These are phyloP conservation scores for Coemansia umbellata DNA, from an alignment of 192 early-diverging fungal genomes.

Conservation along the genomic window DNA sequence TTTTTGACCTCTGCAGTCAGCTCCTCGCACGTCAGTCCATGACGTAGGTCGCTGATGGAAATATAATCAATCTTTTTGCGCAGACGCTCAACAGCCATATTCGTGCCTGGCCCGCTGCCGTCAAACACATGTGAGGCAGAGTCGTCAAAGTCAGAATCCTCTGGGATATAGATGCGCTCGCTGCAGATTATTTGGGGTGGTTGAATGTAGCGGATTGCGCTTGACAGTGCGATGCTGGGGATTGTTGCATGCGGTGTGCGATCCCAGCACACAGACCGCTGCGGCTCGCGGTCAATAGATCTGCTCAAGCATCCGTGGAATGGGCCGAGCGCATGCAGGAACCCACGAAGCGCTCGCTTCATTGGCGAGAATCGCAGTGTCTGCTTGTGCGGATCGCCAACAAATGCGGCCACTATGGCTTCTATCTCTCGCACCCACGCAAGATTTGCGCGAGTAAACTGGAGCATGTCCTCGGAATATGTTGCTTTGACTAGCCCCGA, in stretches of 20 bases:
- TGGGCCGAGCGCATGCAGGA: slow-evolving; percentile 69
- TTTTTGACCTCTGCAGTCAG: slow-evolving; percentile 23
- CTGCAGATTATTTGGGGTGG: slow-evolving; percentile 39
- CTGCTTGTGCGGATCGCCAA: slow-evolving; percentile 53
- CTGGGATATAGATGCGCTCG: slow-evolving; percentile 10
- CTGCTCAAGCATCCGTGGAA: slow-evolving; percentile 69
- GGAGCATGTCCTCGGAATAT: slow-evolving; percentile 64
- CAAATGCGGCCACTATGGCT: slow-evolving; percentile 60
- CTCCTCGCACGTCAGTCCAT: slow-evolving; percentile 34
- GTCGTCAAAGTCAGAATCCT: slow-evolving; percentile 30
- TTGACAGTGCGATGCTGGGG: slow-evolving; percentile 35
- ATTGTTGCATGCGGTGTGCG: slow-evolving; percentile 19
- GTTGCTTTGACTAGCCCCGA: slow-evolving; percentile 38
- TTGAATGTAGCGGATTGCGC: slow-evolving; percentile 25
- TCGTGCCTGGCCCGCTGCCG: not conserved
- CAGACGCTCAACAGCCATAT: slow-evolving; percentile 21
- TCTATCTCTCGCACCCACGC: slow-evolving; percentile 71
- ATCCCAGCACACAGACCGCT: slow-evolving; percentile 62
- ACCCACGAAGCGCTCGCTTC: slow-evolving; percentile 60
- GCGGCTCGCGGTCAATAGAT: slow-evolving; percentile 76
- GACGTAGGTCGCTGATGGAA: slow-evolving; percentile 33
- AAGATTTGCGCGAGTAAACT: slow-evolving; percentile 60
- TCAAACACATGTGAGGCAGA: slow-evolving; percentile 28
- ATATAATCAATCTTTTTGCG: slow-evolving; percentile 26
- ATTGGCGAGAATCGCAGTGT: slow-evolving; percentile 65